Evolutionary conservation across 257 asterid species (phyloP).

Genomic region (Solanum clarkiae): DNA sequence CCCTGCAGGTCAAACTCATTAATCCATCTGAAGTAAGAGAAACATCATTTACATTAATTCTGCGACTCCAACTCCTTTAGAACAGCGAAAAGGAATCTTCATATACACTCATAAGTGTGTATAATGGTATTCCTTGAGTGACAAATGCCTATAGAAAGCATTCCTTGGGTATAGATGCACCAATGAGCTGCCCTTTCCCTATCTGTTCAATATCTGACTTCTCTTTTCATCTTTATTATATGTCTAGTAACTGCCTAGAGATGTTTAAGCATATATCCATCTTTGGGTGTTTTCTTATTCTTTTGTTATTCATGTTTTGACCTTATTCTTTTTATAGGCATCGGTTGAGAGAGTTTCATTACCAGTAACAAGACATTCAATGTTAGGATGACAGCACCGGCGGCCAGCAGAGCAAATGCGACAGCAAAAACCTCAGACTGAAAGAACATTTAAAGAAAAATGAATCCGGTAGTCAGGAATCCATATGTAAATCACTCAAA

Average conservation of each 20-base stretch:
- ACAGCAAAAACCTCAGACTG: constrained; percentile 98
- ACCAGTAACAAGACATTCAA: constrained; percentile 92
- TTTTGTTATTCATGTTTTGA: neutral
- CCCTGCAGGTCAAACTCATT: constrained; percentile 35
- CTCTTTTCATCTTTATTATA: neutral
- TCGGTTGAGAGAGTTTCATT: neutral
- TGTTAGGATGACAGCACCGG: constrained; percentile 88
- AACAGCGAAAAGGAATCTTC: neutral
- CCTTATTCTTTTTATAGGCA: neutral
- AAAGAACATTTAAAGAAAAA: neutral
- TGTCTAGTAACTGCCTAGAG: neutral
- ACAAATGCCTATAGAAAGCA: neutral
- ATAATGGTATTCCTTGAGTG: neutral
- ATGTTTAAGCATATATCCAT: neutral
- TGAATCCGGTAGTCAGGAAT: neutral
- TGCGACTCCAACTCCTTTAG: neutral
- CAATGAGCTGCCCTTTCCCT: neutral
- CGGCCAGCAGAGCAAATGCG: constrained; percentile 89
- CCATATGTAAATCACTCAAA: neutral
- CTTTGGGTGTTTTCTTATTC: neutral
- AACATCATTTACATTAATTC: neutral
- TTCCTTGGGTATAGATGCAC: neutral
- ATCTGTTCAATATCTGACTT: neutral
- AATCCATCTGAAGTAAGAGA: neutral
- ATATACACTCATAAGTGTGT: neutral